Percentiles rank a stretch among this genome's conserved stretches.
These are phyloP conservation scores for Zymoseptoria passerinii DNA, from an alignment of 2,329 filamentous ascomycete species.

Conservation along the genomic window DNA sequence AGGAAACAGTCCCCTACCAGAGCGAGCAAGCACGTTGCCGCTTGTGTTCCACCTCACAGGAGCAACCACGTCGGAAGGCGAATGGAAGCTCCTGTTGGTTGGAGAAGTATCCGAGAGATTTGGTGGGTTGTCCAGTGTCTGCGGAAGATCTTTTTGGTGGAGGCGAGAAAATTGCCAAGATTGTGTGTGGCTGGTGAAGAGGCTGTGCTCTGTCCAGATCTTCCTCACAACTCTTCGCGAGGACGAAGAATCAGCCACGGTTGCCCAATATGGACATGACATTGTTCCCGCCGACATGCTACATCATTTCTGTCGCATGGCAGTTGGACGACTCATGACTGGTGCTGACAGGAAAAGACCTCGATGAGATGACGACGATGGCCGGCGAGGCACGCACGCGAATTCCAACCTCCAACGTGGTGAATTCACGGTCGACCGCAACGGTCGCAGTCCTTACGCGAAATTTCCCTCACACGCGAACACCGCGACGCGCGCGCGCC, in stretches of 20 bases:
- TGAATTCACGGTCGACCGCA: neutral
- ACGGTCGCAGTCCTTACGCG: neutral
- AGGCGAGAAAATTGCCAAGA: neutral
- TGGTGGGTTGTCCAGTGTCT: no score
- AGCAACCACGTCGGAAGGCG: neutral
- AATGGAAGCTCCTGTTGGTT: neutral
- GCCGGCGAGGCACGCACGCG: neutral
- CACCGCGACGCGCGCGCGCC: neutral
- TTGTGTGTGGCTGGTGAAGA: neutral
- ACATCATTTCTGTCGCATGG: no score
- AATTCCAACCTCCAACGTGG: neutral
- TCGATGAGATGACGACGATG: neutral
- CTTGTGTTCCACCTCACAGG: neutral
- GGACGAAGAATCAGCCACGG: neutral
- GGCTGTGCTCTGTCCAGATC: neutral
- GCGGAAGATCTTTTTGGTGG: no score
- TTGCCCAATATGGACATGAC: no score
- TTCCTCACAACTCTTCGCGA: neutral
- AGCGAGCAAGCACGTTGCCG: neutral
- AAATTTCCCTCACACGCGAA: neutral
- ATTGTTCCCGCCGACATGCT: no score
- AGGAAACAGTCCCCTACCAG: neutral
- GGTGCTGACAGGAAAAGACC: neutral
- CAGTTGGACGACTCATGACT: neutral
- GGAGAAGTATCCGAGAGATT: neutral